These are phyloP conservation scores for Pelargonium nanum DNA, from an alignment of 345 rosid genomes.

Conservation along the genomic window DNA sequence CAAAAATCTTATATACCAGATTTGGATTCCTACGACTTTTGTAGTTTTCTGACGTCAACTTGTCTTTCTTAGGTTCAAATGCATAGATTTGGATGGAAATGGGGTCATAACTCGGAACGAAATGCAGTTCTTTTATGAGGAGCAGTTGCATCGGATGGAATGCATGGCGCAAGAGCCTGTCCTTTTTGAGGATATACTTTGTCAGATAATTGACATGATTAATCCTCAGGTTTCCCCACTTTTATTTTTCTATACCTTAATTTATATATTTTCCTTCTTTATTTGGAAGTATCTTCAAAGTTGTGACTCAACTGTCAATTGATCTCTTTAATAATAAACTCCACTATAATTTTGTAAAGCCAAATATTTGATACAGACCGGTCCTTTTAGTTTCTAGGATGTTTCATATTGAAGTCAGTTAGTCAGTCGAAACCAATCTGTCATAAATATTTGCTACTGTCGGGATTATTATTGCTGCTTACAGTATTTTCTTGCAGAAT, in stretches of 20 bases:
- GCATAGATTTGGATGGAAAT: constrained; percentile 82
- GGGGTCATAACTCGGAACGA: constrained; percentile 74
- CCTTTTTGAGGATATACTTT: constrained; percentile 66
- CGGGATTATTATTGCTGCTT: neutral
- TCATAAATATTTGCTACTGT: too few relatives aligned
- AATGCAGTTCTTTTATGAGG: constrained; percentile 79
- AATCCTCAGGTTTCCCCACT: constrained; percentile 52
- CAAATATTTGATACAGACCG: too few relatives aligned
- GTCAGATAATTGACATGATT: constrained; percentile 88
- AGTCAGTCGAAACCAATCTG: too few relatives aligned
- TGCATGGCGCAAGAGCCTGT: constrained; percentile 76
- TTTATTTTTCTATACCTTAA: constrained; percentile 1
- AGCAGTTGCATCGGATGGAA: constrained; percentile 81
- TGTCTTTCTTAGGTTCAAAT: constrained; percentile 57
- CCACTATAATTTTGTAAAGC: too few relatives aligned
- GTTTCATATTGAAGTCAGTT: too few relatives aligned
- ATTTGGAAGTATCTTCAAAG: neutral
- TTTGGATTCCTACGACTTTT: neutral
- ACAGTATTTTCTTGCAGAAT: constrained; percentile 28
- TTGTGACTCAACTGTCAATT: neutral
- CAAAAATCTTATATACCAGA: neutral
- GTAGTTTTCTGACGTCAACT: neutral
- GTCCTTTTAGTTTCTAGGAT: too few relatives aligned
- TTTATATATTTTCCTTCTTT: neutral
- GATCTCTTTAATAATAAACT: neutral